Evolutionary conservation across 306 rosid genomes (phyloP).

Genomic region (Carpinus viminea): DNA sequence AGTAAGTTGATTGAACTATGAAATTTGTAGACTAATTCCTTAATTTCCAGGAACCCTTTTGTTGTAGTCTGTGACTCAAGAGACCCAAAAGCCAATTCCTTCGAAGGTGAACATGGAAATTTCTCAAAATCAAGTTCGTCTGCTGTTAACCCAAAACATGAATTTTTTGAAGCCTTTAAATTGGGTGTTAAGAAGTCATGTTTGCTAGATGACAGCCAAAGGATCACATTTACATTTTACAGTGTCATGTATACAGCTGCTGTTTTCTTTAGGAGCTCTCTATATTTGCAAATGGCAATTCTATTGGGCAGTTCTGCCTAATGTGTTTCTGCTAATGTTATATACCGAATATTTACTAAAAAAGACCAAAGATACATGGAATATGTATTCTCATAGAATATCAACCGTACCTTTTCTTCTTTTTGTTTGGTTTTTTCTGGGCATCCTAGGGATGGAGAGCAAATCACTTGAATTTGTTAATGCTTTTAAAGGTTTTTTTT

Average conservation of each 20-base stretch:
- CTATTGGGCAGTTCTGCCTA: background rate
- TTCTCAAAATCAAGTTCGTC: background rate
- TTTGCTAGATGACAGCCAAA: background rate
- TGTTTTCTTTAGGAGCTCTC: constrained; percentile 1
- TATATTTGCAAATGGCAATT: background rate
- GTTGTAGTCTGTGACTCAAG: background rate
- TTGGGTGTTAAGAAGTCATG: background rate
- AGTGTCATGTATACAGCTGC: background rate
- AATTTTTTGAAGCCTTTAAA: background rate
- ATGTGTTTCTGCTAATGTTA: background rate
- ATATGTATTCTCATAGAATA: background rate
- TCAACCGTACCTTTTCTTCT: background rate
- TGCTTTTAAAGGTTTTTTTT: no score
- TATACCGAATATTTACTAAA: background rate
- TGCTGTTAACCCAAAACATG: background rate
- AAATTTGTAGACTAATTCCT: background rate
- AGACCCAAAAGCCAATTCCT: constrained; percentile 5
- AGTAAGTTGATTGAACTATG: no score
- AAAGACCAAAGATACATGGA: background rate
- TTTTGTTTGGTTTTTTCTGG: background rate
- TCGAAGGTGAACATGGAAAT: background rate
- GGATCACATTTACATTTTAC: background rate
- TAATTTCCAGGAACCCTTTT: background rate
- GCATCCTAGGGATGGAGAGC: background rate
- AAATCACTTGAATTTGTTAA: background rate